Conservation (phyloP, 352 stramenopile species). For the Globisporangium orthogonon region DNA sequence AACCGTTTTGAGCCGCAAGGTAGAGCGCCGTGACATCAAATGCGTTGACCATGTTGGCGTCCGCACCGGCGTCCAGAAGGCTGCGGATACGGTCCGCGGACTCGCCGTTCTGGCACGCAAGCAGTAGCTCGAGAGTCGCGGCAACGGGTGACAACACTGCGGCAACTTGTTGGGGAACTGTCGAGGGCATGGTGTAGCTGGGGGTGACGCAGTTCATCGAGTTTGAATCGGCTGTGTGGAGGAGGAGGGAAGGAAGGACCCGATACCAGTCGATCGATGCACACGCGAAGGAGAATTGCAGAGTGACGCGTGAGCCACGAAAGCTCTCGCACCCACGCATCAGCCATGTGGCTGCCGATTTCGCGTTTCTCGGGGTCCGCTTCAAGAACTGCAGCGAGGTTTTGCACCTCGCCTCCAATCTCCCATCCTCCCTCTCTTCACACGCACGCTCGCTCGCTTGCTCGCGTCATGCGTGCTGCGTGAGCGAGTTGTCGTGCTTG, state of each 20-base stretch:
- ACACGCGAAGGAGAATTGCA: background rate
- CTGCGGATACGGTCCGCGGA: background rate
- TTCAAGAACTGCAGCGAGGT: no score
- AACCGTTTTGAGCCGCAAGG: conserved; percentile 9
- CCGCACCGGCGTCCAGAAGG: background rate
- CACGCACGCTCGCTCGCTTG: no score
- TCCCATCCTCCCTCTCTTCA: no score
- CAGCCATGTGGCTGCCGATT: background rate
- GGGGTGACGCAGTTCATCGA: background rate
- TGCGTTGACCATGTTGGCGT: background rate
- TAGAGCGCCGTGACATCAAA: background rate
- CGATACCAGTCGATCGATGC: no score
- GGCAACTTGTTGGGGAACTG: no score
- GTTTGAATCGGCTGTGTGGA: background rate
- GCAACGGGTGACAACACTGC: background rate
- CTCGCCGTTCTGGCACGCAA: background rate
- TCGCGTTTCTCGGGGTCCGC: background rate
- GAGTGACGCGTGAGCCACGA: background rate
- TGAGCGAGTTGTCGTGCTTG: no score
- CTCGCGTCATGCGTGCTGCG: no score
- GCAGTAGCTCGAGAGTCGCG: background rate
- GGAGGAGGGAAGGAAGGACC: no score
- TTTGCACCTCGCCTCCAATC: no score
- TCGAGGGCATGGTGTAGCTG: background rate
- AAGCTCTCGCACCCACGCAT: no score